These are phyloP conservation scores for Aspergillus ellipticus DNA, from an alignment of 495 filamentous ascomycete species.

Conservation along the genomic window DNA sequence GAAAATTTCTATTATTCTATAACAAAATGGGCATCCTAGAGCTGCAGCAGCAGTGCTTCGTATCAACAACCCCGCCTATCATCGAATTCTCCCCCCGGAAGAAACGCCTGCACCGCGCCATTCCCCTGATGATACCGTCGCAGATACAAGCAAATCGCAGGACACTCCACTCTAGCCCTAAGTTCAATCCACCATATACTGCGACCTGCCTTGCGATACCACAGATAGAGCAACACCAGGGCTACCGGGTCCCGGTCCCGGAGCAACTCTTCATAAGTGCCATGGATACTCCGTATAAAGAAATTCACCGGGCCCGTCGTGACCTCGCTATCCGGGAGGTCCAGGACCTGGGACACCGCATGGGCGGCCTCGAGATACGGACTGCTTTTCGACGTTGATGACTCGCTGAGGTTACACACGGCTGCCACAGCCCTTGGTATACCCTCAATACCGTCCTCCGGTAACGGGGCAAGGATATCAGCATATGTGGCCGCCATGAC, in stretches of 20 bases:
- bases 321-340: conserved; percentile 23
- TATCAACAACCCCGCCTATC: conserved; percentile 8
- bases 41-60: no score
- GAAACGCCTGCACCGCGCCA: conserved; percentile 22
- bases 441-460: conserved; percentile 28
- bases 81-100: conserved; percentile 17
- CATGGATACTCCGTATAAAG: conserved; percentile 25
- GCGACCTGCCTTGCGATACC: conserved; percentile 38
- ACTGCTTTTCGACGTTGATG: conserved; percentile 34
- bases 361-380: conserved; percentile 39
- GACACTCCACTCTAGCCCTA: conserved; percentile 40
- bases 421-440: conserved; percentile 28
- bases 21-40: no score
- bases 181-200: conserved; percentile 43
- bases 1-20: no score
- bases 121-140: conserved; percentile 22
- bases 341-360: conserved; percentile 26
- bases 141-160: conserved; percentile 41
- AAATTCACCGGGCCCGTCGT: conserved; percentile 22
- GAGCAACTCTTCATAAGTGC: conserved; percentile 30
- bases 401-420: conserved; percentile 29
- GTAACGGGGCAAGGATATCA: conserved; percentile 26
- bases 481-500: conserved; percentile 31
- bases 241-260: conserved; percentile 36
- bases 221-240: conserved; percentile 43